phyloP scores from a whole-genome alignment of 306 rosid species.

The Carpinus fangiana region DNA sequence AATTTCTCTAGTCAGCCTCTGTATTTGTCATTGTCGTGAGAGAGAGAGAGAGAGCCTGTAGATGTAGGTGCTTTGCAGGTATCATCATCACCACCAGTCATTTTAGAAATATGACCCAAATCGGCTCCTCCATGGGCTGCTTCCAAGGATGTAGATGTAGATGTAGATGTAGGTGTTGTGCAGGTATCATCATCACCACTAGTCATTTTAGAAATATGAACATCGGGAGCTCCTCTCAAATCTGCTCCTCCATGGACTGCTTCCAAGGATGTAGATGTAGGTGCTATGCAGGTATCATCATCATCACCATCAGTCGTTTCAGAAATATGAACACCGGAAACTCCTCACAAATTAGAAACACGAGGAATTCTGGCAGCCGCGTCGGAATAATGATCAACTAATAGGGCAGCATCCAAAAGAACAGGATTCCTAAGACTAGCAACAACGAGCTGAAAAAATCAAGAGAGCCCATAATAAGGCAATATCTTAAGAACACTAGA shows the following conservation, averaged over 20 bases:
- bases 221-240: background rate
- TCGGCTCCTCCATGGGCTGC: too few species aligned
- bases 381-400: conserved; percentile 10
- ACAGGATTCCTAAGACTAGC: conserved; percentile 30
- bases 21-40: background rate
- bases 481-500: background rate
- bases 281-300: conserved; percentile 10
- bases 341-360: conserved; percentile 6
- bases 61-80: conserved; percentile 24
- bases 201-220: conserved; percentile 18
- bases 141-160: conserved; percentile 28
- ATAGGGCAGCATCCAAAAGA: too few species aligned
- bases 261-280: conserved; percentile 8
- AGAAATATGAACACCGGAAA: conserved; percentile 7
- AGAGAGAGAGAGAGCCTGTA: conserved; percentile 6
- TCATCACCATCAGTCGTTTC: conserved; percentile 17
- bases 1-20: background rate
- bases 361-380: background rate
- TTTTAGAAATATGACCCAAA: conserved; percentile 15
- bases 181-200: conserved; percentile 21
- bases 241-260: too few species aligned
- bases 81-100: conserved; percentile 11
- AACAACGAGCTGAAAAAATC: conserved; percentile 37
- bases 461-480: background rate
- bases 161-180: conserved; percentile 17